phyloP scores from a whole-genome alignment of 805 yeast species.

The Saturnispora mendoncae region DNA sequence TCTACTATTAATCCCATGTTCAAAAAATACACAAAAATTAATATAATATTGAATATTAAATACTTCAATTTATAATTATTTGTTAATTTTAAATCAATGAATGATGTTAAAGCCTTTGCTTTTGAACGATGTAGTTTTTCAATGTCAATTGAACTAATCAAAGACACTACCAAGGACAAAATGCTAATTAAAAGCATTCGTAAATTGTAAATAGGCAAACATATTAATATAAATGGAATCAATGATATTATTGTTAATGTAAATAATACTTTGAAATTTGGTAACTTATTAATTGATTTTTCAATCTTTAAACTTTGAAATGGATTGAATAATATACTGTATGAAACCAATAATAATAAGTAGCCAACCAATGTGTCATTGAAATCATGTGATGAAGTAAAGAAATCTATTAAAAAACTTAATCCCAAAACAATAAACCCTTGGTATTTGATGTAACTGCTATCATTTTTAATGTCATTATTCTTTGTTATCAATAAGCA shows the following conservation, averaged over 20 bases:
- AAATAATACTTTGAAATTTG: constrained; percentile 4
- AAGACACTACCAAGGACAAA: constrained; percentile 24
- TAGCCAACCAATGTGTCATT: constrained; percentile 8
- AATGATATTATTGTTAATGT: background rate
- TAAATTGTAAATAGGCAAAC: constrained; percentile 18
- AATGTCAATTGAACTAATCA: constrained; percentile 26
- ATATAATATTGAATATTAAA: constrained; percentile 14
- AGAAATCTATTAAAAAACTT: constrained; percentile 3
- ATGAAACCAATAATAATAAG: constrained; percentile 3
- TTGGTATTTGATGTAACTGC: constrained; percentile 13
- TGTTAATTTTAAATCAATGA: constrained; percentile 21
- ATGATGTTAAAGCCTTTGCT: constrained; percentile 10
- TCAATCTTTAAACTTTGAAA: background rate
- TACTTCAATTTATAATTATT: constrained; percentile 21
- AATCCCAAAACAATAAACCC: constrained; percentile 10
- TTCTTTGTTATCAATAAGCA: constrained; percentile 14
- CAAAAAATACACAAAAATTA: constrained; percentile 13
- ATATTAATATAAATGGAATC: constrained; percentile 10
- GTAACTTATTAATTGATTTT: background rate
- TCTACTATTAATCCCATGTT: constrained; percentile 6
- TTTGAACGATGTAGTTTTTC: constrained; percentile 10
- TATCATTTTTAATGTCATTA: constrained; percentile 1
- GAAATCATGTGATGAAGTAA: constrained; percentile 1
- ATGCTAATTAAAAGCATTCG: constrained; percentile 25
- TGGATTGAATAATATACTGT: constrained; percentile 6